These are phyloP conservation scores for Exophiala calicioides DNA, from an alignment of 2,329 filamentous ascomycete species.

Conservation along the genomic window DNA sequence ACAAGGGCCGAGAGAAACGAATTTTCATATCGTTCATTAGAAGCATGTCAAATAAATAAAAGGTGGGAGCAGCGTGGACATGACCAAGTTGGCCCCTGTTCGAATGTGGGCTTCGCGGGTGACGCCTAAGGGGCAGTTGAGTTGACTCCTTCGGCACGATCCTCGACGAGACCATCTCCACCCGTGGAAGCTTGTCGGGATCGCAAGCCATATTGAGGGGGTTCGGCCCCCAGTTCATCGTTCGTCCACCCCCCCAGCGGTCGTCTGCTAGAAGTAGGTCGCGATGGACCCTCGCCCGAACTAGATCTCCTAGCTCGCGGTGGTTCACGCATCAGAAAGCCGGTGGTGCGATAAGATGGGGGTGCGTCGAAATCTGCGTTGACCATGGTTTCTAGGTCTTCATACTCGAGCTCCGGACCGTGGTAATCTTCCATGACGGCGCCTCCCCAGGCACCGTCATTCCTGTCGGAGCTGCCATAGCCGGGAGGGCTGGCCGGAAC, in stretches of 20 bases:
- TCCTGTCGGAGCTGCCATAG: slow-evolving; percentile 53
- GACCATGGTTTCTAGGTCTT: slow-evolving; percentile 49
- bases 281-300: slow-evolving; percentile 15
- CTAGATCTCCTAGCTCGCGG: slow-evolving; percentile 2
- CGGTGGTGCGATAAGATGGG: slow-evolving; percentile 20
- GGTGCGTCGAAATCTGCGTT: slow-evolving; percentile 36
- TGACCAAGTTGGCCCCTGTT: neutral
- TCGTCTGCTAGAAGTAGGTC: slow-evolving; percentile 9
- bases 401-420: slow-evolving; percentile 48
- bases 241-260: slow-evolving; percentile 21
- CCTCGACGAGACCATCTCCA: slow-evolving; percentile 11
- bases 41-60: neutral
- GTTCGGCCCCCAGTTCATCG: slow-evolving; percentile 31
- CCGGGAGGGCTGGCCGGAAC: slow-evolving; percentile 82
- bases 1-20: neutral
- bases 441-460: slow-evolving; percentile 38
- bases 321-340: slow-evolving; percentile 18
- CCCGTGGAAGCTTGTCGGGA: slow-evolving; percentile 6
- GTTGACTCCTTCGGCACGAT: slow-evolving; percentile 22
- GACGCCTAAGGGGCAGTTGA: slow-evolving; percentile 6
- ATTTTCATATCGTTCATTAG: slow-evolving; percentile 5
- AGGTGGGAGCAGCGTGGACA: neutral
- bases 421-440: slow-evolving; percentile 50
- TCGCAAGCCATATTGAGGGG: slow-evolving; percentile 19
- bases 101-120: neutral